A percentile compares a stretch with the other conserved stretches of the same genome.
Evolutionary conservation across 2,329 filamentous ascomycete species (phyloP).

Genomic region (Talaromyces sp.): DNA sequence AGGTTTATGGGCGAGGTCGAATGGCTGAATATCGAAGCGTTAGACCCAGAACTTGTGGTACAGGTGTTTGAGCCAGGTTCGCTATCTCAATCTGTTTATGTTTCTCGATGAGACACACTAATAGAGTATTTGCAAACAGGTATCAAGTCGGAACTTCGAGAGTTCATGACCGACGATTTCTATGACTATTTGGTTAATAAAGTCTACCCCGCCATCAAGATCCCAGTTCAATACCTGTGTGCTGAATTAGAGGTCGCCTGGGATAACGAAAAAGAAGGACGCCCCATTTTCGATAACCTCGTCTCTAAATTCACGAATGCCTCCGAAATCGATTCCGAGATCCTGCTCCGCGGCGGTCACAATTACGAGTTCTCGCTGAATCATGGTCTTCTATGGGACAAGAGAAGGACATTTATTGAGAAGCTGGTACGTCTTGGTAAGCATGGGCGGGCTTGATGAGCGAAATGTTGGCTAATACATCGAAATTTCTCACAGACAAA

Average conservation of each 20-base stretch:
- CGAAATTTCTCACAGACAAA: conserved; percentile 1
- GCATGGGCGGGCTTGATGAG: background rate
- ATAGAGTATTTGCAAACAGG: background rate
- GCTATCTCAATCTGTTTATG: background rate
- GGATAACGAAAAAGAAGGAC: conserved; percentile 14
- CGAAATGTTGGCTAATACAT: background rate
- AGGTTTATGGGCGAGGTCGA: conserved; percentile 17
- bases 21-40: conserved; percentile 14
- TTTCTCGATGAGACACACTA: background rate
- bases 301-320: conserved; percentile 11
- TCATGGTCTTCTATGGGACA: conserved; percentile 3
- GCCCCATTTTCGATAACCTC: conserved; percentile 13
- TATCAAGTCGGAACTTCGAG: conserved; percentile 17
- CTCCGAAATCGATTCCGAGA: conserved; percentile 8
- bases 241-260: conserved; percentile 16
- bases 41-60: conserved; percentile 7
- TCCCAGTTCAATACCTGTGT: conserved; percentile 16
- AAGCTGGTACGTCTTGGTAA: conserved; percentile 15
- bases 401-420: conserved; percentile 15
- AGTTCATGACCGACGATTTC: conserved; percentile 8
- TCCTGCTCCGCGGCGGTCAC: conserved; percentile 16
- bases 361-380: conserved; percentile 18
- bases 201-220: conserved; percentile 12
- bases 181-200: conserved; percentile 13
- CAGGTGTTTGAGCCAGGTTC: conserved; percentile 17